Conservation (phyloP, 2,329 filamentous ascomycete genomes). For the Ceratocystis eucalypticola region DNA sequence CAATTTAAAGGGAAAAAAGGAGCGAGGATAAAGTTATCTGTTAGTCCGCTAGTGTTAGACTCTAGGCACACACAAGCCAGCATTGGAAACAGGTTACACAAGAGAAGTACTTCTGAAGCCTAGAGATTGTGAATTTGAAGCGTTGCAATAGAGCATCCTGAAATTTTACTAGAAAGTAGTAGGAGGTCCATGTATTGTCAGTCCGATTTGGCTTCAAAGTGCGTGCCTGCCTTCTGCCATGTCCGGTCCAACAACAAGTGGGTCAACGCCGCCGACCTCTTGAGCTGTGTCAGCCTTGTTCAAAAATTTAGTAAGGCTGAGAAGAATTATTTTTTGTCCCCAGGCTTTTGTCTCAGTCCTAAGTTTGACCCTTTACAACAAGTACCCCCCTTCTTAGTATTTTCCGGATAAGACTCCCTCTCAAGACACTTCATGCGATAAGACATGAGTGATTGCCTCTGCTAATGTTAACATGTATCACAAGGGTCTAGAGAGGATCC, state of each 20-base stretch:
- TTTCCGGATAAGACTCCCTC: background rate
- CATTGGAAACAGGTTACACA: too few relatives aligned
- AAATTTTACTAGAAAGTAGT: too few relatives aligned
- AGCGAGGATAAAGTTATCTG: background rate
- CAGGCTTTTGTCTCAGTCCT: background rate
- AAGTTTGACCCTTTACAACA: background rate
- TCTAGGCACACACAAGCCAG: too few relatives aligned
- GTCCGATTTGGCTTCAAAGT: too few relatives aligned
- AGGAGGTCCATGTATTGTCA: too few relatives aligned
- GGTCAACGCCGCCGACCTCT: background rate
- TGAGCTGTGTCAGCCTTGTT: slow-evolving; percentile 5
- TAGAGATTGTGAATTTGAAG: too few relatives aligned
- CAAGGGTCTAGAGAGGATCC: background rate
- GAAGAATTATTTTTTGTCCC: background rate
- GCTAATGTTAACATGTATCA: background rate
- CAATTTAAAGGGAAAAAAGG: background rate
- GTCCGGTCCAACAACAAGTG: background rate
- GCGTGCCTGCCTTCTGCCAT: background rate
- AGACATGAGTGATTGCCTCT: too few relatives aligned
- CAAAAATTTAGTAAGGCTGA: slow-evolving; percentile 3
- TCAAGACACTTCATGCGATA: background rate
- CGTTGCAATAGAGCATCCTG: too few relatives aligned
- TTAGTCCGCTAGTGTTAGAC: background rate
- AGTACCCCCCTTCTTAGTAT: background rate
- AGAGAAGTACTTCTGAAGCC: too few relatives aligned